phyloP scores from a whole-genome alignment of 768 basidiomycete species.

The Suillus placidus region DNA sequence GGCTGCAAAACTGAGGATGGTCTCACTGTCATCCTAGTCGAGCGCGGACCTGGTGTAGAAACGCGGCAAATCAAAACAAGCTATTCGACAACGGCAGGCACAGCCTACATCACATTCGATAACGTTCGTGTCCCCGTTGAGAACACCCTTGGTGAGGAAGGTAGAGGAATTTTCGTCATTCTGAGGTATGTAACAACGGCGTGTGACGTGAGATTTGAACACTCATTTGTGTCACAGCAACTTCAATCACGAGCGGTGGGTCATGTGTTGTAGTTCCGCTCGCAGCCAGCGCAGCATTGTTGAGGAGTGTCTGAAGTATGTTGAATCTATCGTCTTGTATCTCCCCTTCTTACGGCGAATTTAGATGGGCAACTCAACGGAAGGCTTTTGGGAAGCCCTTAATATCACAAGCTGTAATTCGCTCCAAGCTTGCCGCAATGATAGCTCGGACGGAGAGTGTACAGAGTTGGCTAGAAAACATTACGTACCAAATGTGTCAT shows the following conservation, averaged over 20 bases:
- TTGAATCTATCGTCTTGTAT: constrained; percentile 1
- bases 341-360: neutral
- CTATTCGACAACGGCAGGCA: constrained; percentile 89
- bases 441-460: constrained; percentile 80
- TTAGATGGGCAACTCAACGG: constrained; percentile 83
- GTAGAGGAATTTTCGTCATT: constrained; percentile 65
- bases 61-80: constrained; percentile 74
- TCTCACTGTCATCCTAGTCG: constrained; percentile 67
- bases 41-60: constrained; percentile 64
- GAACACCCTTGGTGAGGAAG: constrained; percentile 73
- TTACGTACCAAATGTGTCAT: constrained; percentile 87
- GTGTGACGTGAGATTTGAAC: neutral
- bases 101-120: constrained; percentile 81
- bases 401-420: constrained; percentile 82
- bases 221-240: constrained; percentile 50
- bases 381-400: constrained; percentile 92
- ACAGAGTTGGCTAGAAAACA: constrained; percentile 85
- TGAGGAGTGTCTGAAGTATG: constrained; percentile 83
- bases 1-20: constrained; percentile 61
- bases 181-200: constrained; percentile 42
- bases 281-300: constrained; percentile 67
- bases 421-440: constrained; percentile 87
- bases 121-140: constrained; percentile 84
- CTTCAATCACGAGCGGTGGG: constrained; percentile 96
- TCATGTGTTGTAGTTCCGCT: constrained; percentile 80